Evolutionary conservation across 495 filamentous ascomycete species (phyloP), one percentile per base, ranked within the genome.

Genomic region (Stereocaulon alpinum): DNA sequence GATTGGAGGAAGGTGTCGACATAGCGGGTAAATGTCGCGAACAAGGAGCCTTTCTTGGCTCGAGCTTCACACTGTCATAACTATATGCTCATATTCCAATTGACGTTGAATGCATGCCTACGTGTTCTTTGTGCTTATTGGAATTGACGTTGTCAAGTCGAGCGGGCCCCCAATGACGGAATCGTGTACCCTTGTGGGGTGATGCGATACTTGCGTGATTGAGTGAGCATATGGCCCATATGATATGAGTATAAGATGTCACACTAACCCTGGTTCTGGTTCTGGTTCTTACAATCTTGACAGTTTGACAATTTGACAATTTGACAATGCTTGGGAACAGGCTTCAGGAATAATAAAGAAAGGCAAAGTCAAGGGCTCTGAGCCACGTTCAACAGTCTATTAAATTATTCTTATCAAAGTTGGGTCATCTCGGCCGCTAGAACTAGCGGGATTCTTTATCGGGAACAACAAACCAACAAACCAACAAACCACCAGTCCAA

Each of bases 21-120:
- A 51, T 24, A 41, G 27, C 27, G 56, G 45, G 27, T 58, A 14
- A 22, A 40, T 24, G 56, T 58, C 32, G 47, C 56, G 56, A 58
- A 15, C 44, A 45, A 58, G 47, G 18, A 40, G 12, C 2, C 30
- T 30, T 58, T 27, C 56, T 58, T 27, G 9, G 17, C 29, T 52
- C 41, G 40, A 56, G 54, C 27, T 56, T 43, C 55, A 27, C 24
- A 24, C 24, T 24, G 24, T 37, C 10, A 14, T 56, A 41, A 7
- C 17, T 11, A 22, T 34, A 29, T 32, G n/a, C 4, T 51, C 32
- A 12, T 9, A 51, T 51, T 34, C 24, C 49, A 20, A 52, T 52
- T 52, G 49, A 37, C 12, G 34, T 52, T 4, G 15, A 5, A 52
- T 17, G 7, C 49, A 52, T 10, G 49, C 29, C 30, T 34, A 11